Evolutionary conservation across 331 rosid genomes (phyloP), one percentile per base, ranked within the genome.

Genomic region (Telfairia occidentalis): DNA sequence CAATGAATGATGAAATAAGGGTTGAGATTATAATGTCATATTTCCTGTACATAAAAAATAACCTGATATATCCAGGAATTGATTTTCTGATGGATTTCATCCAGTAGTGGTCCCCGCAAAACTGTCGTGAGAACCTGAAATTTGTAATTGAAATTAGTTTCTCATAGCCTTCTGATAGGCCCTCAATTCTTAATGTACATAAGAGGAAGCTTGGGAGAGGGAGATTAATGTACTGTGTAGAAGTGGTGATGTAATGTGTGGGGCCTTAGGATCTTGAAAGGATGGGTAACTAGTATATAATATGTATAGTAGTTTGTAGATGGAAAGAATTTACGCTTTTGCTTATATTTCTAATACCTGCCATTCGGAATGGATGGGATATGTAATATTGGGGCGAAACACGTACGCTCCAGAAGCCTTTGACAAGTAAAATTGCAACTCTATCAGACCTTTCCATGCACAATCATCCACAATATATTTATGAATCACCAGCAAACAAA

Each of bases 381-480:
- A 54, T 13, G 87, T 81, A 73, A 50, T 35, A 78, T 84, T 84
- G 11, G 87, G 87, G 50, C 85, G 81, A 55, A 84, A 84, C 9
- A 84, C 81, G 76, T 84, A 84, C 34, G 87, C 87, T 74, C 87
- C 87, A 65, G 87, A 84, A 10, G 87, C 87, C 87, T 84, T 75
- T 74, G 77, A 42, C 30, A 63, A 42, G 67, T n/a, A 63, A 45
- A 46, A 72, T 30, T 10, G 16, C 13, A 16, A 6, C 71, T 61
- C 38, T 64, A 16, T 32, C 24, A 64, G 29, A 32, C 16, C 37
- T 32, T 45, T 72, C 26, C 54, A 50, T 49, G 19, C 9, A 43
- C 12, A 26, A 40, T 48, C 10, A 43, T 9, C 32, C 23, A 9
- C 16, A 5, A 16, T 19, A 70, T 24, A 7, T 30, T 72, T 13